These are phyloP conservation scores for Euphorbia tirucalli DNA, from an alignment of 345 rosid species.

Conservation along the genomic window DNA sequence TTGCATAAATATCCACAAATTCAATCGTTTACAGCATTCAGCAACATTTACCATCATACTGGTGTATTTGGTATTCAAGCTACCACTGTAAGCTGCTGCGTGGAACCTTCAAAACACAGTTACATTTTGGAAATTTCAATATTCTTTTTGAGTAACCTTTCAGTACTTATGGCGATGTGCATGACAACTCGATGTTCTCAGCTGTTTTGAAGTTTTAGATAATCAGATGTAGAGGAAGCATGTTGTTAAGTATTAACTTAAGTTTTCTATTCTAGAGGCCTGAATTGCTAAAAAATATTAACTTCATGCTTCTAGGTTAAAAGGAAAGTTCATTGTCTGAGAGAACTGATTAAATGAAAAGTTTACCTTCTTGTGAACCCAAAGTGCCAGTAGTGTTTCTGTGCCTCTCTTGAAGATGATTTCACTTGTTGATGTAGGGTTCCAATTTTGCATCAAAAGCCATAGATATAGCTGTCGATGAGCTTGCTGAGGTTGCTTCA, in stretches of 20 bases:
- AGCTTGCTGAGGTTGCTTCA: constrained; percentile 18
- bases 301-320: neutral
- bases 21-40: constrained; percentile 13
- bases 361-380: neutral
- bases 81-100: constrained; percentile 10
- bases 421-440: constrained; percentile 13
- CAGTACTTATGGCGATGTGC: neutral
- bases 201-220: neutral
- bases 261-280: too few species aligned
- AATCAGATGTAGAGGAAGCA: neutral
- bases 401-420: neutral
- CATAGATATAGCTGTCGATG: constrained; percentile 14
- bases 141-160: neutral
- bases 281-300: neutral
- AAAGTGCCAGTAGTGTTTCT: neutral
- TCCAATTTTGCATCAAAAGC: constrained; percentile 21
- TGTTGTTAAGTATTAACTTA: neutral
- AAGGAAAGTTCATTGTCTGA: neutral
- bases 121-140: neutral
- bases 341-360: neutral
- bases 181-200: neutral
- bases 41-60: constrained; percentile 11
- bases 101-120: neutral
- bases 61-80: constrained; percentile 16
- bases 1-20: constrained; percentile 13